A percentile compares a stretch with the other conserved stretches of the same genome.
Evolutionary conservation across 1,139 yeast species (phyloP).

Genomic region (Blastobotrys proliferans): DNA sequence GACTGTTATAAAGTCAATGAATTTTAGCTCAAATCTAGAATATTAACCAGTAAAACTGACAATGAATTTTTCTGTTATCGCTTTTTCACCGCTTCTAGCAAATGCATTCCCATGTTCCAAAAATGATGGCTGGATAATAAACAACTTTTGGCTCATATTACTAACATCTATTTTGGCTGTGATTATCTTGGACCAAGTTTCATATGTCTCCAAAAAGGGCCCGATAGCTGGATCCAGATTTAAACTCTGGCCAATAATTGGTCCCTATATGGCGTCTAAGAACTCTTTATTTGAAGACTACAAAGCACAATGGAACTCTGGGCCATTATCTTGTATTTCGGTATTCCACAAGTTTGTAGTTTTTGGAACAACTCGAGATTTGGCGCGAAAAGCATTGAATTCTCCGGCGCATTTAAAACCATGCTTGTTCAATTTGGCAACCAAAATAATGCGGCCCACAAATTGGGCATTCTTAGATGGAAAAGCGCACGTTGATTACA

Average conservation of each 20-base stretch:
- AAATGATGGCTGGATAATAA: too few species aligned
- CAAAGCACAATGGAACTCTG: slow-evolving; percentile 88
- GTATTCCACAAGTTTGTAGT: slow-evolving; percentile 97
- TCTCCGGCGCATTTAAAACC: slow-evolving; percentile 90
- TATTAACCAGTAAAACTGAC: not conserved
- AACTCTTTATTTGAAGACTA: slow-evolving; percentile 96
- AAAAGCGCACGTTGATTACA: slow-evolving; percentile 87
- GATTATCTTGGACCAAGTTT: slow-evolving; percentile 73
- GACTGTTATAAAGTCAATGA: too few species aligned
- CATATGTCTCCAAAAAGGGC: slow-evolving; percentile 77
- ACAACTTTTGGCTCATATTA: slow-evolving; percentile 42
- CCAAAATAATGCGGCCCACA: slow-evolving; percentile 85
- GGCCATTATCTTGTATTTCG: slow-evolving; percentile 91
- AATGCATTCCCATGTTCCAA: too few species aligned
- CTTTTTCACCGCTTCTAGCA: too few species aligned
- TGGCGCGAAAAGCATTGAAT: slow-evolving; percentile 82
- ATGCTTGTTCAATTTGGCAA: slow-evolving; percentile 96
- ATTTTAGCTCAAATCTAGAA: too few species aligned
- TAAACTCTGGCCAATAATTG: slow-evolving; percentile 91
- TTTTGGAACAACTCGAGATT: slow-evolving; percentile 85
- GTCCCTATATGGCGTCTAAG: slow-evolving; percentile 92
- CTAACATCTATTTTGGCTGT: slow-evolving; percentile 48
- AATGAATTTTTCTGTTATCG: too few species aligned
- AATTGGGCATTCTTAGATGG: slow-evolving; percentile 99
- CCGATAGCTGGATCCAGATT: slow-evolving; percentile 81